These are phyloP conservation scores for Malania oleifera DNA, from an alignment of 164 flowering plant genomes.

Conservation along the genomic window DNA sequence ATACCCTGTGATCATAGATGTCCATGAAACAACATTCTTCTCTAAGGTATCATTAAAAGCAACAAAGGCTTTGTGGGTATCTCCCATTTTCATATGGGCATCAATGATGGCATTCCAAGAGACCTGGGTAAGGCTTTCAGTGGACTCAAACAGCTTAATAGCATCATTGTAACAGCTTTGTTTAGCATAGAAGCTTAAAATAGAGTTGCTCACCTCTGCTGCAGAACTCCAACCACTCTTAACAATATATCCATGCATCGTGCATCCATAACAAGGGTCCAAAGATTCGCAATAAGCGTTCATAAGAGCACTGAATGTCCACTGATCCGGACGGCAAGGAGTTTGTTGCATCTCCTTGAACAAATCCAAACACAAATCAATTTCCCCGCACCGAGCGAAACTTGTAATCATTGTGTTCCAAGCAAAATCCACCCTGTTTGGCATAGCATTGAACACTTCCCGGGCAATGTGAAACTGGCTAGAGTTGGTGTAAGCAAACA, in stretches of 20 bases:
- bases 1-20: slow-evolving; percentile 66
- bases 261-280: slow-evolving; percentile 33
- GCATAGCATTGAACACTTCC: slow-evolving; percentile 42
- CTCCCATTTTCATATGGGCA: slow-evolving; percentile 58
- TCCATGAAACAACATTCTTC: slow-evolving; percentile 61
- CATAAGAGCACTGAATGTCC: slow-evolving; percentile 57
- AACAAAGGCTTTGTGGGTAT: slow-evolving; percentile 34
- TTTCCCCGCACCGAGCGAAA: slow-evolving; percentile 35
- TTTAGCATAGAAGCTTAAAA: slow-evolving; percentile 55
- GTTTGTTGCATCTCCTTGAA: slow-evolving; percentile 40
- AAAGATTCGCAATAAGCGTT: slow-evolving; percentile 38
- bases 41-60: slow-evolving; percentile 43
- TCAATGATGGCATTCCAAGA: slow-evolving; percentile 73
- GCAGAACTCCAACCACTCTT: slow-evolving; percentile 56
- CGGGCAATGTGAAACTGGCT: slow-evolving; percentile 31
- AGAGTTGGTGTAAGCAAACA: slow-evolving; percentile 46
- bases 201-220: slow-evolving; percentile 54
- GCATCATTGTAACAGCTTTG: slow-evolving; percentile 35
- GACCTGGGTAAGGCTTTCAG: slow-evolving; percentile 32
- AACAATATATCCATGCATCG: slow-evolving; percentile 43
- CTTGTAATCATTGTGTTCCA: slow-evolving; percentile 65
- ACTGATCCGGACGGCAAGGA: slow-evolving; percentile 40
- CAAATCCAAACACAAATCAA: slow-evolving; percentile 31
- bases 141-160: slow-evolving; percentile 34
- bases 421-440: slow-evolving; percentile 34